Evolutionary conservation across 2,329 filamentous ascomycete species (phyloP), one percentile per base, ranked within the genome.

Genomic region (Shiraia sp.): DNA sequence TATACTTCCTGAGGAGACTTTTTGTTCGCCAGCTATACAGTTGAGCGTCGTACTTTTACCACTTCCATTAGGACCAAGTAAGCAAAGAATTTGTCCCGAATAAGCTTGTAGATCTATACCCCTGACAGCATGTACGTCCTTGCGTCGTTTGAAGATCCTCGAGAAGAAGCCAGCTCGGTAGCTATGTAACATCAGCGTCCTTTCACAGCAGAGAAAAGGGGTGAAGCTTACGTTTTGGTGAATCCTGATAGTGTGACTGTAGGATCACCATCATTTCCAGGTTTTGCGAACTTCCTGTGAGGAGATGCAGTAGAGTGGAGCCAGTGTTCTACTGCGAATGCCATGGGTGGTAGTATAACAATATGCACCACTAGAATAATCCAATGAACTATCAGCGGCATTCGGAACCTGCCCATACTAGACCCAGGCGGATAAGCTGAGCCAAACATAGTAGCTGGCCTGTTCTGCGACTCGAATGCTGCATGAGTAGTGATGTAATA

Each of bases 231-330:
- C 51, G 52, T 61, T 28, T 61, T 60, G 16, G 44, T 45, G 25
- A 62, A 56, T 2, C 33, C 43, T 1, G 45, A 44, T 2, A 62
- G 32, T 4, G 36, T 49, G 16, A 60, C 57, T 7, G 88, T 85
- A 23, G 58, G 47, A 26, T 43, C 47, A 3, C 33, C 35, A 19
- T 34, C 7, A 15, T 30, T 38, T 2, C 7, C 25, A 8, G 51
- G 47, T 14, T 22, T 24, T 14, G 30, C 40, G 25, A 75, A 61
- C 32, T 61, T 81, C 15, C 57, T 46, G 13, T 55, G 36, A n/a
- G 44, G 24, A 15, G 59, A 61, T 13, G 52, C 49, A 3, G 53
- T 59, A 2, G 49, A 55, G 38, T 59, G 59, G 7, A 55, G 38
- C 1, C 46, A 4, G 12, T 56, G 45, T 37, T 62, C 59, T 7